Evolutionary conservation across 768 basidiomycete genomes (phyloP).

Genomic region (Russula emetica): DNA sequence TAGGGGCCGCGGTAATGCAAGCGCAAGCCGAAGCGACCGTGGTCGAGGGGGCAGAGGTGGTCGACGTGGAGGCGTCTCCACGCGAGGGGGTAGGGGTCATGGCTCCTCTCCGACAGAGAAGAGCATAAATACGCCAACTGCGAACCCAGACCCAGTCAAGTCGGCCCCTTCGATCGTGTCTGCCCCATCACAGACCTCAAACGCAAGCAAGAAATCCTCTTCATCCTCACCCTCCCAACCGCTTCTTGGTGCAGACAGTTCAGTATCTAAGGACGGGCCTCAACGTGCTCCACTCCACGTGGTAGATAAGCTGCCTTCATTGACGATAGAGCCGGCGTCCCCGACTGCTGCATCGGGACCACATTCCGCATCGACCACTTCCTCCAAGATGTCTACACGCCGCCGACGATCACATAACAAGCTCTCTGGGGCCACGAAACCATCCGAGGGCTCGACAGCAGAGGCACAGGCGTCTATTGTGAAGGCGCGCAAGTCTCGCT

Average conservation of each 20-base stretch:
- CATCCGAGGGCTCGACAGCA: constrained; percentile 28
- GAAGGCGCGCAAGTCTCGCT: constrained; percentile 18
- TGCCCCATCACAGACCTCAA: background rate
- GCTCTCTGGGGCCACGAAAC: constrained; percentile 19
- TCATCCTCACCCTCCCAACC: constrained; percentile 9
- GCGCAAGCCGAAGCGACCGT: constrained; percentile 15
- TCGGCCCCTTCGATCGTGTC: constrained; percentile 4
- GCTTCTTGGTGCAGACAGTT: background rate
- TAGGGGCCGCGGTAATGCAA: constrained; percentile 30
- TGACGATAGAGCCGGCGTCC: constrained; percentile 27
- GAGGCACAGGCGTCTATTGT: constrained; percentile 28
- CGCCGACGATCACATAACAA: constrained; percentile 48
- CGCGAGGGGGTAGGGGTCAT: constrained; percentile 34
- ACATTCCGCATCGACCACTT: constrained; percentile 29
- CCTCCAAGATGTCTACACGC: constrained; percentile 45
- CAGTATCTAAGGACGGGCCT: constrained; percentile 16
- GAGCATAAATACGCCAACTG: constrained; percentile 1
- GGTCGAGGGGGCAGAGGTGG: constrained; percentile 36
- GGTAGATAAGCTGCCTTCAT: constrained; percentile 21
- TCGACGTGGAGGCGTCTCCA: constrained; percentile 29
- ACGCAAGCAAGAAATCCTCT: constrained; percentile 11
- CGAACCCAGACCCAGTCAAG: background rate
- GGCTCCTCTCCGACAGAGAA: constrained; percentile 33
- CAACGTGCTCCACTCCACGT: constrained; percentile 10
- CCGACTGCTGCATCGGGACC: constrained; percentile 21